Conservation (phyloP, 495 filamentous ascomycete species). For the Daldinia bambusicola region DNA sequence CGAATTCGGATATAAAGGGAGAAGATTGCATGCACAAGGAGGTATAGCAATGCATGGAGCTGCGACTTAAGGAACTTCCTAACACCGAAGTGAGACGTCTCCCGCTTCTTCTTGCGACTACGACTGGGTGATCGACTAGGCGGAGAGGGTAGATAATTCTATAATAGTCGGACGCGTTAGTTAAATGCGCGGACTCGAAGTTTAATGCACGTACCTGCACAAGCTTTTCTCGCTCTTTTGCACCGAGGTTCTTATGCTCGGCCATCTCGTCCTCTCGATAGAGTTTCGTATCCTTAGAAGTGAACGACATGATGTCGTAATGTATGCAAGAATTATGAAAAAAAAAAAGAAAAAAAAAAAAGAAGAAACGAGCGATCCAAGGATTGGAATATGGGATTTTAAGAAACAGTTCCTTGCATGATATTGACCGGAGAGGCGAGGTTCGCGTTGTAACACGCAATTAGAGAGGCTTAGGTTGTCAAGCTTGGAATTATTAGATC, state of each 20-base stretch:
- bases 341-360: slow-evolving; percentile 2
- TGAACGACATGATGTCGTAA: slow-evolving; percentile 61
- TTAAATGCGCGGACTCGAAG: slow-evolving; percentile 14
- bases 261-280: slow-evolving; percentile 72
- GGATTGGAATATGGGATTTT: slow-evolving; percentile 13
- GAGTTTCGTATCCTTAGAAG: slow-evolving; percentile 62
- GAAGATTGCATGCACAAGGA: slow-evolving; percentile 81
- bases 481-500: slow-evolving; percentile 14
- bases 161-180: slow-evolving; percentile 36
- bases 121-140: slow-evolving; percentile 51
- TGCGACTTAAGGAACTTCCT: slow-evolving; percentile 73
- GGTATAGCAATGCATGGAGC: slow-evolving; percentile 75
- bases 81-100: slow-evolving; percentile 62
- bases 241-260: slow-evolving; percentile 67
- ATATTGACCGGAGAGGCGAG: slow-evolving; percentile 13
- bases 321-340: slow-evolving; percentile 4
- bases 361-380: not conserved
- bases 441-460: slow-evolving; percentile 34
- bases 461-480: slow-evolving; percentile 23
- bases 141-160: slow-evolving; percentile 78
- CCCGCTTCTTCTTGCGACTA: slow-evolving; percentile 43
- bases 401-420: slow-evolving; percentile 28
- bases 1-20: slow-evolving; percentile 85
- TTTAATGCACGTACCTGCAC: slow-evolving; percentile 58
- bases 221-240: slow-evolving; percentile 74